phyloP scores from a whole-genome alignment of 768 basidiomycete genomes.

The Hypsizygus marmoreus region DNA sequence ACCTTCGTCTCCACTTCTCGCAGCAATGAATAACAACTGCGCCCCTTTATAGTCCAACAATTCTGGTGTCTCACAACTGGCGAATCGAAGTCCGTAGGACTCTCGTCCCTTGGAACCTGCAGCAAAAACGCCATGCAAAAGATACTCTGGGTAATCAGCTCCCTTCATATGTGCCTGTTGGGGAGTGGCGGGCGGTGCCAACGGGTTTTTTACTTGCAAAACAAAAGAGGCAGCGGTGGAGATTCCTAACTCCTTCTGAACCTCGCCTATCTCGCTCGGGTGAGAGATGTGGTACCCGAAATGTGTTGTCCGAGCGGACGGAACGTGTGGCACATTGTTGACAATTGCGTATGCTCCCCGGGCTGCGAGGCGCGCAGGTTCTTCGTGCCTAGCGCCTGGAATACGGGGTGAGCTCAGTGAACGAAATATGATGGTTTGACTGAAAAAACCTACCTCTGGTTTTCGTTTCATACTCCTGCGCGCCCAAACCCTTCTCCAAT shows the following conservation, averaged over 20 bases:
- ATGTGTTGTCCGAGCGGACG: conserved; percentile 51
- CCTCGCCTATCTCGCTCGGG: conserved; percentile 48
- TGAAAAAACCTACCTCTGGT: conserved; percentile 45
- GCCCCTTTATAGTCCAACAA: conserved; percentile 57
- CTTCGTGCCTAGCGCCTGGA: conserved; percentile 53
- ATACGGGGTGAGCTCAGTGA: not conserved
- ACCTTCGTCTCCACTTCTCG: conserved; percentile 47
- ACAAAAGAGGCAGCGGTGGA: conserved; percentile 53
- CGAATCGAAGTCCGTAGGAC: conserved; percentile 51
- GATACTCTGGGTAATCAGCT: conserved; percentile 46
- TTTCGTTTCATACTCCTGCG: conserved; percentile 60
- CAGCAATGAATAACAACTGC: conserved; percentile 56
- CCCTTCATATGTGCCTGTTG: conserved; percentile 32
- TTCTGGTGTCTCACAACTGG: conserved; percentile 49
- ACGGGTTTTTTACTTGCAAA: conserved; percentile 64
- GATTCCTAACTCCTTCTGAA: conserved; percentile 59
- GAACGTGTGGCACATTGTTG: conserved; percentile 44
- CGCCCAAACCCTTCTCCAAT: conserved; percentile 50
- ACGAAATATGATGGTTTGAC: not conserved
- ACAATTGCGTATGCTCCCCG: conserved; percentile 64
- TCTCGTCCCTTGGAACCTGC: conserved; percentile 30
- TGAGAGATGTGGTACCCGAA: conserved; percentile 64
- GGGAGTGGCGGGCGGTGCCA: conserved; percentile 41
- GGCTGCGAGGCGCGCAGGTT: conserved; percentile 52
- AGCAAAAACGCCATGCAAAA: conserved; percentile 54